Base-by-base conservation (phyloP, 768 basidiomycete species). In the Boletellus ananas region DNA sequence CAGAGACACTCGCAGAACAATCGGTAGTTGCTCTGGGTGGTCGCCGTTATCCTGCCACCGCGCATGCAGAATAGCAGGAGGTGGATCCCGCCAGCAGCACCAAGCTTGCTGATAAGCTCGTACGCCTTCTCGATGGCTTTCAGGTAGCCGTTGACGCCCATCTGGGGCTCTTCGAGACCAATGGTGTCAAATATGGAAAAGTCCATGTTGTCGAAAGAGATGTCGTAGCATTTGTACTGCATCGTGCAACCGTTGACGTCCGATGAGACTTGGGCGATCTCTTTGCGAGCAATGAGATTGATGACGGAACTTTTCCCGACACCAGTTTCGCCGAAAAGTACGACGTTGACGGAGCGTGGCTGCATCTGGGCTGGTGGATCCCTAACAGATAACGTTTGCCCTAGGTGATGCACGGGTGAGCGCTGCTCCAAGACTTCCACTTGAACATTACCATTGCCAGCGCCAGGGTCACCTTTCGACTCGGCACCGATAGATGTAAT, bases 41-140 rank as follows among this genome's bases (percentile, higher is more conserved):
- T 60, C 16, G 68, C 63, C 31, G 64, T 70, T 59, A 75, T 66
- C 47, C 70, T 59, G 3, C 72, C 68, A 0, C 66, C 72, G 4
- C 70, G 69, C 64, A 76, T 66, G 54, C 70, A 70, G 45, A 70
- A 77, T 3, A 77, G 49, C 5, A 77, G 65, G 13, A 78, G 72
- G 47, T 65, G 70, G 31, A 78, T 60, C 25, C 77, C 75, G 13
- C 62, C 70, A 31, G 50, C 47, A 2, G 35, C 41, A 25, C 50
- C 27, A 10, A 77, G 62, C 9, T 35, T 55, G 11, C 43, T 35
- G 51, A 79, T 57, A 31, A 79, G 72, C 11, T 50, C 38, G 43
- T 59, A 63, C 5, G 68, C 61, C n/a, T 56, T 62, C 45, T 56
- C 63, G 8, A 71, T 61, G 0, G 68, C 62, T 4, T 47, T 58